Evolutionary conservation across 2,329 filamentous ascomycete genomes (phyloP), one percentile per base, ranked within the genome.

Genomic region (Hymenoscyphus fructigenus): DNA sequence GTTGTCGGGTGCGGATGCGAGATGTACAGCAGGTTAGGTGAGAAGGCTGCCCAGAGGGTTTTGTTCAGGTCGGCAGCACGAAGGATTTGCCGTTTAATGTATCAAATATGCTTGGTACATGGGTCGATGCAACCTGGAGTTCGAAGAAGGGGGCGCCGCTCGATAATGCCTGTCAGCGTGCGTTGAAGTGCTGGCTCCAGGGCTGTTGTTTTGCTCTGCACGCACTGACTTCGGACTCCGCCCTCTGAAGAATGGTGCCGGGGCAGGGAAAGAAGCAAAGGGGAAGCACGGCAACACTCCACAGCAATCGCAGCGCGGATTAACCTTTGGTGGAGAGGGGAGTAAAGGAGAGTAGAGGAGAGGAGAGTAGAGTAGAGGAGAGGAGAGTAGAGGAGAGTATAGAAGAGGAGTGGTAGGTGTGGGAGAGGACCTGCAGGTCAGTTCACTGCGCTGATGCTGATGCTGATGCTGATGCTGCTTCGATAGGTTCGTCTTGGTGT

Each of bases 51-150:
- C 36, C 20, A 28, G 23, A 60, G 58, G 32, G 47, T 53, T 53
- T 53, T 53, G 47, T 53, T 53, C n/a, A 53, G 23, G 47, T 23
- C 20, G n/a, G 47, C n/a, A 53, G 47, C 47, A 53, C 47, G 47
- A 53, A 53, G 47, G 47, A 53, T 53, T 53, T 53, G 47, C 47
- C 20, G 47, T 53, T 53, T 53, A 53, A 53, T 53, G 47, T 53
- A 53, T 53, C 47, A 53, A 53, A 53, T 53, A 26, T 14, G 47
- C 47, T 53, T 53, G 47, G 47, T 53, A 53, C 47, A 23, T 23
- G 47, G 47, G 47, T 53, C 47, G 20, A 53, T 53, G 47, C 47
- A 53, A 53, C 47, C 47, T 53, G 47, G 47, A 26, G 20, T 10
- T 53, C 12, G 20, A 53, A 26, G 20, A 53, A 23, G 47, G 47